Base-by-base conservation (phyloP, 257 asterid species). In the Ballota nigra region DNA sequence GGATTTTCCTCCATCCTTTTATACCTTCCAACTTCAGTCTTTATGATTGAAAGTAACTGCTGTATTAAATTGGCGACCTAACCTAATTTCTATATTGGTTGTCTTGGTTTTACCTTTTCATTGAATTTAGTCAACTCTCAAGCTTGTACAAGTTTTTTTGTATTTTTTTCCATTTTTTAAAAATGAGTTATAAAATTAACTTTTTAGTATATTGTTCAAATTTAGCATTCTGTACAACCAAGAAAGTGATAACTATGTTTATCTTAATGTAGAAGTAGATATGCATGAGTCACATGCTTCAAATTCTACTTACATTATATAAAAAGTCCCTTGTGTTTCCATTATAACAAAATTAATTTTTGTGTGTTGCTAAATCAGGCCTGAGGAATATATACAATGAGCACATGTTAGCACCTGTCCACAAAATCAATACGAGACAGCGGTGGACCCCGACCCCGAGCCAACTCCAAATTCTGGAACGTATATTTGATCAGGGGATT, bases 381-480 rank as follows among this genome's bases (percentile, higher is more conserved):
- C 76, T 91, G 68, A 98, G 97, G 56, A 94, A 87, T 80, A 80
- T 88, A 29, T 95, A 95, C 23, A 88, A 88, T 41, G 98, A 95
- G 53, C 95, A 96, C 2, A n/a, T n/a, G n/a, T n/a, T n/a, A n/a
- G n/a, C n/a, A n/a, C n/a, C n/a, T n/a, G 91, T 89, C 41, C 99
- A 89, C 26, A 95, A 86, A 76, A 92, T 92, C 67, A 86, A 92
- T 1, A 97, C 96, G 19, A 79, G 98, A 77, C 98, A 92, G 43
- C 84, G 98, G 12, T 92, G 98, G 98, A 92, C 98, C 59, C 98
- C 98, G 12, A 90, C 98, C 0, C 97, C 98, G 1, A 79, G 79
- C 79, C 98, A 92, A 81, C 99, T 95, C 77, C 99, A 95, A 84
- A 86, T 88, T 77, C 97, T 95, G 4, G 99, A 95, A 75, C 88